phyloP scores from a whole-genome alignment of 768 basidiomycete species.

The Suillus ampliporus region DNA sequence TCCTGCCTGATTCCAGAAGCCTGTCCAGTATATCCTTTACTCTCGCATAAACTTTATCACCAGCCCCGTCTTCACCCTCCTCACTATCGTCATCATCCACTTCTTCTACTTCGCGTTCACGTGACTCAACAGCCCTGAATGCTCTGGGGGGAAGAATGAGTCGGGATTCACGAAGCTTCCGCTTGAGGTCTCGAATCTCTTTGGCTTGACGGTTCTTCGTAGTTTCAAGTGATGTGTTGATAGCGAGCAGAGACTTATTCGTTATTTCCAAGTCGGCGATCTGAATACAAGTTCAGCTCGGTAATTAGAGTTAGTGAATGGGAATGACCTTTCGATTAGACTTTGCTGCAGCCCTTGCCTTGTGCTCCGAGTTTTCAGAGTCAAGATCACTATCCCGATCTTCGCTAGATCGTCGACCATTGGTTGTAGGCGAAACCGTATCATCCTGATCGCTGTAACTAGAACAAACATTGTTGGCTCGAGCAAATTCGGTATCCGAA shows the following conservation, averaged over 20 bases:
- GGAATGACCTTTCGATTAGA: conserved; percentile 80
- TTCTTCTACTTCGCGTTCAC: conserved; percentile 47
- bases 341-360: conserved; percentile 75
- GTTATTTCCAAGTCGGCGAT: conserved; percentile 94
- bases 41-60: conserved; percentile 66
- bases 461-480: conserved; percentile 12
- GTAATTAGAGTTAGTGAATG: background rate
- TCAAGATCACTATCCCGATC: conserved; percentile 41
- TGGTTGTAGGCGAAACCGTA: conserved; percentile 28
- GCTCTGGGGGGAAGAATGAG: conserved; percentile 74
- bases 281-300: conserved; percentile 44
- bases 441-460: conserved; percentile 19
- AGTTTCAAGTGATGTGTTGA: conserved; percentile 83
- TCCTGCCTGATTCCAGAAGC: conserved; percentile 61
- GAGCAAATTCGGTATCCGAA: conserved; percentile 25
- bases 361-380: conserved; percentile 46
- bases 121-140: conserved; percentile 60
- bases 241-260: conserved; percentile 82
- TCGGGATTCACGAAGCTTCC: conserved; percentile 82
- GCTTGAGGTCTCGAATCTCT: conserved; percentile 85
- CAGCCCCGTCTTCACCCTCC: conserved; percentile 43
- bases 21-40: conserved; percentile 67
- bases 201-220: conserved; percentile 80
- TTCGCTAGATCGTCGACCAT: conserved; percentile 21
- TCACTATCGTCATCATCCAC: conserved; percentile 52